Evolutionary conservation across 139 green algal genomes (phyloP).

Genomic region (Klebsormidium nitens): DNA sequence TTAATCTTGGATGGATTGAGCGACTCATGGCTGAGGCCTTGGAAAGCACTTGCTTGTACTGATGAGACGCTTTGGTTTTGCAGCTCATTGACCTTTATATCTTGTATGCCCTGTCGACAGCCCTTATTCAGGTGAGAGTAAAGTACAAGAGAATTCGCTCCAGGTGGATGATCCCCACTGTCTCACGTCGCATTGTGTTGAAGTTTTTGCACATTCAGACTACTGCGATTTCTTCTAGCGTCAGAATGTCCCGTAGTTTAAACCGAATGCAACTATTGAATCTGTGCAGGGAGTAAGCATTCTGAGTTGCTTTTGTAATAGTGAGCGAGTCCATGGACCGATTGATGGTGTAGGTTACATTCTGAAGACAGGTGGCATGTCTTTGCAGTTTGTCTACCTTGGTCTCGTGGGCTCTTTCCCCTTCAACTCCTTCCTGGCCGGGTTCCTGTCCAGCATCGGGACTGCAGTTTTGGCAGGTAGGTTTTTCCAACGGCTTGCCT

Average conservation of each 20-base stretch:
- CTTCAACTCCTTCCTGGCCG: slow-evolving; percentile 42
- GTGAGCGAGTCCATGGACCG: background rate
- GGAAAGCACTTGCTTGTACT: no score
- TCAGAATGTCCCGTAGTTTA: background rate
- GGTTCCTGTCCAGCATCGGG: slow-evolving; percentile 35
- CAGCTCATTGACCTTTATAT: slow-evolving; percentile 21
- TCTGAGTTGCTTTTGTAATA: background rate
- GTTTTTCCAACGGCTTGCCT: background rate
- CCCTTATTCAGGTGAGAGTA: slow-evolving; percentile 20
- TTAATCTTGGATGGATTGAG: no score
- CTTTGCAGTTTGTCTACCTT: slow-evolving; percentile 41
- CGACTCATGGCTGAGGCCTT: no score
- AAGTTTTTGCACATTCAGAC: background rate
- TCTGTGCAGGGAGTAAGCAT: background rate
- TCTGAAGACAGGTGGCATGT: background rate
- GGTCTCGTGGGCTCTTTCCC: slow-evolving; percentile 40
- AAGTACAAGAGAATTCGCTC: background rate
- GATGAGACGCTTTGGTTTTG: no score
- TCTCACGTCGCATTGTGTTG: no score
- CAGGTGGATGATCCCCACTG: background rate
- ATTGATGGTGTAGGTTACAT: background rate
- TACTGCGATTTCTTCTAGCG: background rate
- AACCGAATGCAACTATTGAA: background rate
- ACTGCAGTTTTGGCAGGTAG: slow-evolving; percentile 37
- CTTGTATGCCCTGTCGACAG: slow-evolving; percentile 17